phyloP scores from a whole-genome alignment of 2,329 filamentous ascomycete species.

The Exutisphaerella laricina region DNA sequence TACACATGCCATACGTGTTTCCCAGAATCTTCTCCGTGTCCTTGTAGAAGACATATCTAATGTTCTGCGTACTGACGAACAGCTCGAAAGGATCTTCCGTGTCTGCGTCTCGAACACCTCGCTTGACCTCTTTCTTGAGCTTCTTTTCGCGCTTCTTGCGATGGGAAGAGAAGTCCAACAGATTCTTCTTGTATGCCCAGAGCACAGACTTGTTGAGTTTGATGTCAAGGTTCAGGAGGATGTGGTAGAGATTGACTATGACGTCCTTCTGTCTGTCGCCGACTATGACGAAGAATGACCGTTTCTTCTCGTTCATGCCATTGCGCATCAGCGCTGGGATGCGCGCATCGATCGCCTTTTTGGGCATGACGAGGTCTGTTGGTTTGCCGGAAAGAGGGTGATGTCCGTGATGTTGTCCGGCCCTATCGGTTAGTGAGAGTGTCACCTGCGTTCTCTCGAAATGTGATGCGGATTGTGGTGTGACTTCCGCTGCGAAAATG shows the following conservation, averaged over 20 bases:
- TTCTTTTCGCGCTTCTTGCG: constrained; percentile 97
- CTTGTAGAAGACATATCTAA: constrained; percentile 99
- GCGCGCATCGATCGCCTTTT: constrained; percentile 67
- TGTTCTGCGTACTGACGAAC: constrained; percentile 92
- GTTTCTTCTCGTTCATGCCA: constrained; percentile 90
- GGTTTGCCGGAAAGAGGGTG: no score
- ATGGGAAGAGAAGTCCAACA: constrained; percentile 90
- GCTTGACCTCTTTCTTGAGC: constrained; percentile 97
- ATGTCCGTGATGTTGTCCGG: no score
- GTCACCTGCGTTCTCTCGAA: background rate
- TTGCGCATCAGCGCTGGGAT: constrained; percentile 88
- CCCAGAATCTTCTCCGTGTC: constrained; percentile 98
- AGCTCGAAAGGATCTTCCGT: constrained; percentile 93
- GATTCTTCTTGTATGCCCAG: constrained; percentile 98
- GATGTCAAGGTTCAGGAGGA: constrained; percentile 82
- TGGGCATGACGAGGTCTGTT: constrained; percentile 54
- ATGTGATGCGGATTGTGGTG: background rate
- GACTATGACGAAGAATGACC: constrained; percentile 95
- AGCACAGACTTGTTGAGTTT: constrained; percentile 95
- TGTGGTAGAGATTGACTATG: constrained; percentile 90
- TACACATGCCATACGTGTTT: constrained; percentile 98
- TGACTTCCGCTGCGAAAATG: background rate
- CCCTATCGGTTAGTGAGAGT: no score
- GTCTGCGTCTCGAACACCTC: constrained; percentile 87
- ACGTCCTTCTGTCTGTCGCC: constrained; percentile 93